Base-by-base conservation (phyloP, 129 eudicot species). In the Daucus carota region DNA sequence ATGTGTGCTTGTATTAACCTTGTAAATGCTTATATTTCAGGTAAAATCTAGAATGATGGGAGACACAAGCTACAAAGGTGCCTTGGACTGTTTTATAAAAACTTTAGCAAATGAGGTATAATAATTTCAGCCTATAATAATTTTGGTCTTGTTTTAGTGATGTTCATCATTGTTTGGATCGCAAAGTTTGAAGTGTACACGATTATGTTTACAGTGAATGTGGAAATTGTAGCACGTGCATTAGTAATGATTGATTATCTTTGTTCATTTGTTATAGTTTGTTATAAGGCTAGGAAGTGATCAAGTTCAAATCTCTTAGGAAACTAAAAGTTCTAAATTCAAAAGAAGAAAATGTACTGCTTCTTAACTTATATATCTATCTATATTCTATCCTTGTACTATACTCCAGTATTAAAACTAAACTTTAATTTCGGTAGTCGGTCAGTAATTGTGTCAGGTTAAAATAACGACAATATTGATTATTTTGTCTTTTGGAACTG, bases 11-110 rank as follows among this genome's bases (percentile, higher is more conserved):
- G 26, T 34, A 31, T 22, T 8, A 41, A 62, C 28, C 60, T 66
- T 15, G 57, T 62, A n/a, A 65, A 31, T 34, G 50, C 48, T 76
- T 80, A 28, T 70, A 15, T 80, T 89, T 50, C 87, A 92, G 98
- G 94, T 92, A 66, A 92, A 92, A 83, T 92, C 98, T 65, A 90
- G 98, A 88, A 90, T 92, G 98, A 92, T 92, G 98, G 98, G 98
- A 72, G 98, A 88, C 68, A 86, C 96, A 13, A 81, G 80, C 73
- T 92, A 90, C 87, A 88, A 77, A 86, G 86, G 89, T 81, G 82
- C 89, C 34, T 32, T 88, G 18, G 98, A 92, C 73, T 92, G 98
- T 84, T 86, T 90, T 81, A 75, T 88, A 76, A 90, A 84, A 86
- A 92, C 96, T 48, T 81, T 92, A 73, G 87, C 80, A 70, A 85